phyloP scores from a whole-genome alignment of 345 rosid species.

The Lumnitzera littorea region DNA sequence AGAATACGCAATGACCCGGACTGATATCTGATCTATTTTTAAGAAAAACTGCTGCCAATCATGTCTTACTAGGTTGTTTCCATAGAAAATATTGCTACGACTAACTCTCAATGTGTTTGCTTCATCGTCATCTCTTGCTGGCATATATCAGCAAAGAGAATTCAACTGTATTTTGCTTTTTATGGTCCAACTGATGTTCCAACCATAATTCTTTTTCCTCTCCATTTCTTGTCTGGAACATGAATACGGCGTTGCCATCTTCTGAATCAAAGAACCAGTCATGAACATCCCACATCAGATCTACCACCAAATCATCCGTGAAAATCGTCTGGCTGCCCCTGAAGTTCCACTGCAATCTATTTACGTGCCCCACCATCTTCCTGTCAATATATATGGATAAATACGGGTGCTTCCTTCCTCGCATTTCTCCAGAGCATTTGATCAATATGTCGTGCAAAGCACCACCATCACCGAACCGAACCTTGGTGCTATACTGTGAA shows the following conservation, averaged over 20 bases:
- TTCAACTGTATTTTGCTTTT: constrained; percentile 53
- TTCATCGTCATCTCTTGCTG: constrained; percentile 39
- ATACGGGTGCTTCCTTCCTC: constrained; percentile 49
- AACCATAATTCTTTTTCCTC: constrained; percentile 62
- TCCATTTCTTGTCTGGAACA: constrained; percentile 84
- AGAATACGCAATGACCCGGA: no score
- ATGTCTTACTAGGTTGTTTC: no score
- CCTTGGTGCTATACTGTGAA: constrained; percentile 57
- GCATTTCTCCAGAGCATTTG: constrained; percentile 55
- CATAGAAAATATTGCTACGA: not conserved
- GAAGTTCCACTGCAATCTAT: constrained; percentile 89
- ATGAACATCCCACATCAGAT: constrained; percentile 95
- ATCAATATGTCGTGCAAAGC: constrained; percentile 58
- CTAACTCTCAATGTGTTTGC: constrained; percentile 1
- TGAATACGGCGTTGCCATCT: constrained; percentile 62
- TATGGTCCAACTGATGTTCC: constrained; percentile 54
- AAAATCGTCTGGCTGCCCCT: constrained; percentile 88
- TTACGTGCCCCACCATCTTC: constrained; percentile 68
- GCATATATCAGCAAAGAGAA: constrained; percentile 84
- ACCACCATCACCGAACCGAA: constrained; percentile 52
- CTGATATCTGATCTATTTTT: no score
- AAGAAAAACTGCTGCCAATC: no score
- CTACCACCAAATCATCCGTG: constrained; percentile 69
- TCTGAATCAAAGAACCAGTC: constrained; percentile 73
- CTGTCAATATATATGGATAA: constrained; percentile 60